Conservation (phyloP, 23 red algal genomes). For the Gracilariopsis chorda region DNA sequence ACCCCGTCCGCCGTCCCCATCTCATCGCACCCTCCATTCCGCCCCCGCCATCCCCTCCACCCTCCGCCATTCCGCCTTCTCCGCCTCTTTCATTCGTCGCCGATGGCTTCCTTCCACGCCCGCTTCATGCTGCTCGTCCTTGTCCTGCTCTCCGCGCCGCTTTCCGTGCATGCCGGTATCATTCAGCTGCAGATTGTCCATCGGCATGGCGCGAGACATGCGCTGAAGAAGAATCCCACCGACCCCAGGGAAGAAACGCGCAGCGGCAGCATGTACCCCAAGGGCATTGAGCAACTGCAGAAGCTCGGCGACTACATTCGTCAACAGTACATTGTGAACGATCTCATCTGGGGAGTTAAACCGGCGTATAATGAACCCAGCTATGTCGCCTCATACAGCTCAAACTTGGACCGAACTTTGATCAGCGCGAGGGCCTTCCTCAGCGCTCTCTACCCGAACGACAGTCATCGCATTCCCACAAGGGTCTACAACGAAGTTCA, state of each 20-base stretch:
- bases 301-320: constrained; percentile 34
- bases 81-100: not conserved
- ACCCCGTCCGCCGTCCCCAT: not conserved
- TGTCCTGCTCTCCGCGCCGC: not conserved
- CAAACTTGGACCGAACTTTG: constrained; percentile 49
- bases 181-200: constrained; percentile 68
- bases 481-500: constrained; percentile 1
- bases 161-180: not conserved
- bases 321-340: not conserved
- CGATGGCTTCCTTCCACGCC: not conserved
- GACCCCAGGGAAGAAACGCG: constrained; percentile 1
- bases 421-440: constrained; percentile 46
- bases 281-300: constrained; percentile 30
- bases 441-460: constrained; percentile 18
- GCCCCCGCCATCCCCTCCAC: not conserved
- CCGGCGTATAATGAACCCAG: not conserved
- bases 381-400: constrained; percentile 23
- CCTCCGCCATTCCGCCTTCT: not conserved
- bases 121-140: not conserved
- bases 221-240: constrained; percentile 23
- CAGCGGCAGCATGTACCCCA: not conserved
- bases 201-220: constrained; percentile 59
- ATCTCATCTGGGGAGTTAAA: not conserved
- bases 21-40: not conserved
- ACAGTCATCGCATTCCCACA: constrained; percentile 27